Evolutionary conservation across 345 rosid genomes (phyloP).

Genomic region (Syzygium oleosum): DNA sequence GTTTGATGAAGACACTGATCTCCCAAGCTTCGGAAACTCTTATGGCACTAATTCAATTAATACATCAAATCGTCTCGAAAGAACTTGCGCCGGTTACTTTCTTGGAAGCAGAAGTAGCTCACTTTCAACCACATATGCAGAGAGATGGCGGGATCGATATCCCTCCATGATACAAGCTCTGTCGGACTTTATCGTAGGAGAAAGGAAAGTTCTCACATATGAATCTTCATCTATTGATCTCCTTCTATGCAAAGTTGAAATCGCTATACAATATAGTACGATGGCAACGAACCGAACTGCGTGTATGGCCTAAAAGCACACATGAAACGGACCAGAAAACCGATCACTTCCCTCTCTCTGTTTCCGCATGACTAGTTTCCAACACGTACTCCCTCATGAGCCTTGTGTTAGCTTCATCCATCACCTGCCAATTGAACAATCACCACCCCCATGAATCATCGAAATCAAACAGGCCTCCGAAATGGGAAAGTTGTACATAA

Average conservation of each 20-base stretch:
- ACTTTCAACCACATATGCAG: background rate
- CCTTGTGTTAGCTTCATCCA: constrained; percentile 49
- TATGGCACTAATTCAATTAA: background rate
- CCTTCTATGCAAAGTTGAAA: background rate
- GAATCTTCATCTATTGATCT: too few relatives aligned
- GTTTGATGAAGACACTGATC: background rate
- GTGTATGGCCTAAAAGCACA: background rate
- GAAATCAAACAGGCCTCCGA: background rate
- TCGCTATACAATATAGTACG: background rate
- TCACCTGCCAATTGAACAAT: constrained; percentile 28
- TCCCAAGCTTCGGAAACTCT: background rate
- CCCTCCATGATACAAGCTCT: background rate
- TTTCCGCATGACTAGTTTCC: constrained; percentile 53
- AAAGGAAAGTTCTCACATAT: background rate
- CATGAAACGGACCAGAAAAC: background rate
- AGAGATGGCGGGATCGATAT: background rate
- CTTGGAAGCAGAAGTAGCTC: background rate
- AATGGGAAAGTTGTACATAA: background rate
- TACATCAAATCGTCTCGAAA: too few relatives aligned
- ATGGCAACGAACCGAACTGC: background rate
- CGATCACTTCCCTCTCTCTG: constrained; percentile 25
- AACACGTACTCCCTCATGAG: constrained; percentile 71
- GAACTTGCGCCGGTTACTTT: background rate
- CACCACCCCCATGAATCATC: background rate
- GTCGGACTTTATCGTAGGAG: background rate